These are phyloP conservation scores for Pichia cabralensis DNA, from an alignment of 805 yeast species.

Conservation along the genomic window DNA sequence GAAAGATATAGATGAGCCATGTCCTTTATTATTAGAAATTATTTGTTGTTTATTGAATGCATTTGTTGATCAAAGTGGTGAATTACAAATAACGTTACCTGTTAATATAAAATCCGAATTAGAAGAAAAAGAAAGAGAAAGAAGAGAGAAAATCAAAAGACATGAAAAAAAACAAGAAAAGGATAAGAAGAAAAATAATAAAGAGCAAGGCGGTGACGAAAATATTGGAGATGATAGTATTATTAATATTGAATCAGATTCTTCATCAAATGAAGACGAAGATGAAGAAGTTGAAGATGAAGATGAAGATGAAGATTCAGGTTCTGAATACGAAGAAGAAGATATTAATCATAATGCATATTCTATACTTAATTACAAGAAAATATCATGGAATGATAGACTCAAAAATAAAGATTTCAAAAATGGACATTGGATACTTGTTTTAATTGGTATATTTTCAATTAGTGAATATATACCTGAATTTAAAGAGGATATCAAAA, in stretches of 20 bases:
- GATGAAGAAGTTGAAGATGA: constrained; percentile 8
- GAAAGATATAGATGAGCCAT: constrained; percentile 34
- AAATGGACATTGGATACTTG: constrained; percentile 80
- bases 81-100: constrained; percentile 18
- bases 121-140: constrained; percentile 10
- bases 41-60: constrained; percentile 56
- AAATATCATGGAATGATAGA: constrained; percentile 68
- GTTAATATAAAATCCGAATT: constrained; percentile 19
- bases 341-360: constrained; percentile 35
- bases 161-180: constrained; percentile 17
- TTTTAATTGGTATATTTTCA: constrained; percentile 63
- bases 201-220: constrained; percentile 15
- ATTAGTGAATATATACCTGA: constrained; percentile 47
- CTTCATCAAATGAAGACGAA: constrained; percentile 10
- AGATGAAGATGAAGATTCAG: constrained; percentile 14
- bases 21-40: constrained; percentile 52
- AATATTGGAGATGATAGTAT: constrained; percentile 13
- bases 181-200: constrained; percentile 10
- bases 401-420: constrained; percentile 63
- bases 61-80: constrained; percentile 34
- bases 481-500: constrained; percentile 38
- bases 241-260: constrained; percentile 11
- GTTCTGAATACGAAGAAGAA: constrained; percentile 20
- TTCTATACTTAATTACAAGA: constrained; percentile 43
- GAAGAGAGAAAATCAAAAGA: constrained; percentile 11